Base-by-base conservation (phyloP, 345 rosid species). In the Gossypium stocksii region DNA sequence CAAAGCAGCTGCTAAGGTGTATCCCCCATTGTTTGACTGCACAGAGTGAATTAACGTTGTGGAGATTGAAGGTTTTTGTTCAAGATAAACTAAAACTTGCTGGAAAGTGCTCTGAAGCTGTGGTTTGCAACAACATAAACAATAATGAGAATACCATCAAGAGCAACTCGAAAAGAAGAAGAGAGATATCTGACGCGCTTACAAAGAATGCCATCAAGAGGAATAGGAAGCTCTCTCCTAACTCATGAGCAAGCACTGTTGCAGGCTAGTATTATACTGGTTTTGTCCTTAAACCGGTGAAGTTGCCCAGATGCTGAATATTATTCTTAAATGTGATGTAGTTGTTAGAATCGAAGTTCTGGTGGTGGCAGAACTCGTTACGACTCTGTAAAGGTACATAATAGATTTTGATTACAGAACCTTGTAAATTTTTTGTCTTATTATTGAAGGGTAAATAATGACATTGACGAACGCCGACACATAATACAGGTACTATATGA, bases 51-150 rank as follows among this genome's bases (percentile, higher is more conserved):
- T 75, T 79, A 49, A 88, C 92, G 7, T 73, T 87, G 78, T 91
- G 97, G 97, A 88, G 94, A 77, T 77, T 91, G 62, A 91, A 86
- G 82, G 84, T 87, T 80, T 91, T 89, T 58, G 92, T 89, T 76
- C 87, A 87, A 85, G 91, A 86, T 71, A 85, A 87, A 38, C 54
- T 88, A 57, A 86, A 84, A 87, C 84, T 56, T 73, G 84, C 84
- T 46, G 78, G 82, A 66, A 84, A 79, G 73, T 73, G 74, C 76
- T 73, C 81, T 59, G 82, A 70, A 10, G 84, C 77, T 76, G 75
- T 70, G 48, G 85, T 73, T 38, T 83, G 83, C n/a, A 80, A 77
- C 71, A 83, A 82, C 78, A 83, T 76, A 44, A 77, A 78, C 58
- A 60, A 57, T 44, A 72, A 83, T 15, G 74, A 61, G 54, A 74